Evolutionary conservation across 176 grass and related monocot species (phyloP).

Genomic region (Aegilops tauschii): DNA sequence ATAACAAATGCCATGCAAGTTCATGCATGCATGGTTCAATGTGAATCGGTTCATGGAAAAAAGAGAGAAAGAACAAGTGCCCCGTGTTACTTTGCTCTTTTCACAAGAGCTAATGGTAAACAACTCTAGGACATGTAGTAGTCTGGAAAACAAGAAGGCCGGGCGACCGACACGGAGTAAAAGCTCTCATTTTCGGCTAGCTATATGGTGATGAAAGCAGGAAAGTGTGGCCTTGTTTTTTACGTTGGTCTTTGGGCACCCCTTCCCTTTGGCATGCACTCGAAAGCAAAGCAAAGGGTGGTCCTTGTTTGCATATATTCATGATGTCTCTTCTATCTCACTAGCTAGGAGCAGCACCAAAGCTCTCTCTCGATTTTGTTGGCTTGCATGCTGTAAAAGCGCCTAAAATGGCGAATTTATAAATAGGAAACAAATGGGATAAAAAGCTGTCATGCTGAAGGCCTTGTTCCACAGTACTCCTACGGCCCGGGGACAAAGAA

Average conservation of each 20-base stretch:
- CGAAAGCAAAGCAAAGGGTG: slow-evolving; percentile 67
- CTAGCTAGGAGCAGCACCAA: slow-evolving; percentile 28
- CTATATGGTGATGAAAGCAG: slow-evolving; percentile 63
- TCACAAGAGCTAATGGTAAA: slow-evolving; percentile 45
- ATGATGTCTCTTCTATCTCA: slow-evolving; percentile 62
- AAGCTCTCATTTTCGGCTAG: slow-evolving; percentile 66
- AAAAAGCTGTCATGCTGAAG: slow-evolving; percentile 42
- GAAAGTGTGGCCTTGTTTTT: slow-evolving; percentile 89
- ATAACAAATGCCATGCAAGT: neutral
- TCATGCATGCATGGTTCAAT: slow-evolving; percentile 22
- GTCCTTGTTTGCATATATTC: slow-evolving; percentile 78
- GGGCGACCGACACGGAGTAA: slow-evolving; percentile 44
- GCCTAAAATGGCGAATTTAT: slow-evolving; percentile 39
- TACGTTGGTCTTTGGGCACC: slow-evolving; percentile 66
- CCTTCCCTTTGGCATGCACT: slow-evolving; percentile 45
- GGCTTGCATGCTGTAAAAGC: slow-evolving; percentile 64
- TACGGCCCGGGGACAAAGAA: slow-evolving; percentile 30
- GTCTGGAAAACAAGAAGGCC: slow-evolving; percentile 46
- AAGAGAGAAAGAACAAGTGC: slow-evolving; percentile 17
- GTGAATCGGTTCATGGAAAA: slow-evolving; percentile 27
- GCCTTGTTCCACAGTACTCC: slow-evolving; percentile 21
- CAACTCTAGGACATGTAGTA: slow-evolving; percentile 11
- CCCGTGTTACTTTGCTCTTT: slow-evolving; percentile 39
- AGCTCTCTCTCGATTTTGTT: slow-evolving; percentile 41
- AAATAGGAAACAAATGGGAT: slow-evolving; percentile 37